A percentile compares a stretch with the other conserved stretches of the same genome.
Conservation (phyloP, 2,329 filamentous ascomycete species). For the Hirsutella minnesotensis region DNA sequence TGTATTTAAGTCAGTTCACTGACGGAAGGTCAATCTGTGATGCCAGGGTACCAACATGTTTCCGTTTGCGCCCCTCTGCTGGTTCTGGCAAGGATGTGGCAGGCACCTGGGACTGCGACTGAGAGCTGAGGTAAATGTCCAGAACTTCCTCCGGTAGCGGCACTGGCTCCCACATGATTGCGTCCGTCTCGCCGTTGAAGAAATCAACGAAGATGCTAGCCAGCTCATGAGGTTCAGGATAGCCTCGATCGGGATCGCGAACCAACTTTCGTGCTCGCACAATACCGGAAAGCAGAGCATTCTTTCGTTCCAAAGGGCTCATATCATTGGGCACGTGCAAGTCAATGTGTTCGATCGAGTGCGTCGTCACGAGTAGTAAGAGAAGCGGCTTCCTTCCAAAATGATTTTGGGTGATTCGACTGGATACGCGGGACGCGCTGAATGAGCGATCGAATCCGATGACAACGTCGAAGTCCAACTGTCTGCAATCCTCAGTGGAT, state of each 20-base stretch:
- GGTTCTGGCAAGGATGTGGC: slow-evolving; percentile 6
- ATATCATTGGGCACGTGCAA: slow-evolving; percentile 26
- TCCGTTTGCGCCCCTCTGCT: slow-evolving; percentile 31
- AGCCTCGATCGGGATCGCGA: slow-evolving; percentile 25
- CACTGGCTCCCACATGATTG: slow-evolving; percentile 34
- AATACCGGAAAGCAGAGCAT: slow-evolving; percentile 27
- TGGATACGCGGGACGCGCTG: slow-evolving; percentile 20
- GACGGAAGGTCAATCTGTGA: not conserved
- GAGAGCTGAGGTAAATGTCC: slow-evolving; percentile 31
- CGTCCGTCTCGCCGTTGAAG: slow-evolving; percentile 24
- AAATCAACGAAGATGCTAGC: slow-evolving; percentile 35
- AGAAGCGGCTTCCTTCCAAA: slow-evolving; percentile 26
- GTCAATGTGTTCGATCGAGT: slow-evolving; percentile 45
- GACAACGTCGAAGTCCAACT: slow-evolving; percentile 34
- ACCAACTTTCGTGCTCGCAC: slow-evolving; percentile 25
- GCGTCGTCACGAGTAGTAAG: slow-evolving; percentile 34
- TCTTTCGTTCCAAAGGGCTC: slow-evolving; percentile 33
- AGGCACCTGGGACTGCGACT: slow-evolving; percentile 19
- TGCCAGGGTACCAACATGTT: slow-evolving; percentile 26
- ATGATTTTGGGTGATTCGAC: slow-evolving; percentile 1
- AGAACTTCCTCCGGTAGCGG: slow-evolving; percentile 35
- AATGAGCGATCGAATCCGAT: slow-evolving; percentile 43
- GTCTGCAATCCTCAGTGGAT: slow-evolving; percentile 24
- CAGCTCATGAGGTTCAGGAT: slow-evolving; percentile 30
- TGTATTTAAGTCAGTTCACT: slow-evolving; percentile 8